Base-by-base conservation (phyloP, 192 early-diverging fungal genomes). In the Coemansia sp. region DNA sequence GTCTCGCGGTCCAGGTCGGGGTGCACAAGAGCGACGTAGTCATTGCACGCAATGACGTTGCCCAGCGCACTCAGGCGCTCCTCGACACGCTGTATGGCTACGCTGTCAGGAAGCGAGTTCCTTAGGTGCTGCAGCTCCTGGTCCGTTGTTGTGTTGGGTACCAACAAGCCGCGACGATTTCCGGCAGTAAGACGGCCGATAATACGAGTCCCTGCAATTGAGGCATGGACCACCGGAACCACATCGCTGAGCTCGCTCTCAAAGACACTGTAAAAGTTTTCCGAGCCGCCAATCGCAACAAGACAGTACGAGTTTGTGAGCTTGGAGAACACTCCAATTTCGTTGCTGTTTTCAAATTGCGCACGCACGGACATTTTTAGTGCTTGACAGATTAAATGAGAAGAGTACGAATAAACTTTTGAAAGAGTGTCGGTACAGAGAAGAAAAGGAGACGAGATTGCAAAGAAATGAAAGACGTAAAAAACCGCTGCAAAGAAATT, bases 21-120 rank as follows among this genome's bases (percentile, higher is more conserved):
- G 71, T 99, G 97, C 21, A 98, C 94, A 29, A 99, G 86, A 3
- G 97, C 97, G 34, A 97, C 96, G 72, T 99, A 97, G 75, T 99
- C 97, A 75, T 99, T 99, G 85, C 97, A 99, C 21, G 94, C 95
- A 86, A 99, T 95, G 20, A 99, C 97, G 81, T 99, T 99, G 49
- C 97, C 97, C 26, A 99, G 84, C 25, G 97, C 97, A 31, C 94
- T 96, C 33, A 99, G 84, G 33, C 97, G 89, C 84, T 99, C 97
- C 79, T 99, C 97, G 16, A 99, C 91, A 42, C 97, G 90, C 83
- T 98, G 97, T 74, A 99, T 93, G 28, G 86, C 86, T 23, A 99
- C 92, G 16, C 81, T 79, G 46, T 99, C 97, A 9, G 97, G 96
- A 21, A 99, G 85, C 34, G 95, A 93, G 83, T 98, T 98, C 58